phyloP scores from a whole-genome alignment of 2,329 filamentous ascomycete genomes.

The Macroventuria anomochaeta region DNA sequence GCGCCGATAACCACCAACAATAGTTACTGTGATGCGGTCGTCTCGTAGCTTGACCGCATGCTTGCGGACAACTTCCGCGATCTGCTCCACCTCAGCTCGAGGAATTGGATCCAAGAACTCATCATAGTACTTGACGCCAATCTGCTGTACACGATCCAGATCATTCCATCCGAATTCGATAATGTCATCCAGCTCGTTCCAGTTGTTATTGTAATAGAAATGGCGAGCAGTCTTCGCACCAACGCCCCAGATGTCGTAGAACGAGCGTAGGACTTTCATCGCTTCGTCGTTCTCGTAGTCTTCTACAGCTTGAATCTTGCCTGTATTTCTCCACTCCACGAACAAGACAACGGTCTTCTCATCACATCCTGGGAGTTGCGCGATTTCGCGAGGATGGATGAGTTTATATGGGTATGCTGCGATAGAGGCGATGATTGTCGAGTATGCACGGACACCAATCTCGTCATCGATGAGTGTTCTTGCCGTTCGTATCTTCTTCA shows the following conservation, averaged over 20 bases:
- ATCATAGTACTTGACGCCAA: constrained; percentile 91
- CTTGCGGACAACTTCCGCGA: constrained; percentile 66
- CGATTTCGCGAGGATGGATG: constrained; percentile 52
- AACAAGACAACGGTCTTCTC: constrained; percentile 79
- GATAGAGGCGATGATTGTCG: constrained; percentile 81
- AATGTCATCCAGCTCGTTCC: constrained; percentile 85
- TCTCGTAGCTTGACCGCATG: constrained; percentile 71
- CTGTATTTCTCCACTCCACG: constrained; percentile 72
- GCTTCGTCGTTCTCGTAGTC: constrained; percentile 69
- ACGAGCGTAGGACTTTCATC: constrained; percentile 69
- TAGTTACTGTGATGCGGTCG: constrained; percentile 61
- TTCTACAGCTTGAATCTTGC: constrained; percentile 67
- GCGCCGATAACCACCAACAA: constrained; percentile 82
- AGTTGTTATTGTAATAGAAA: constrained; percentile 78
- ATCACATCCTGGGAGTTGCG: constrained; percentile 77
- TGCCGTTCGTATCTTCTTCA: constrained; percentile 75
- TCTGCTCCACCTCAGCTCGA: constrained; percentile 73
- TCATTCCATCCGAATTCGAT: constrained; percentile 80
- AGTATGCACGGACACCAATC: constrained; percentile 85
- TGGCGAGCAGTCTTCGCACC: constrained; percentile 79
- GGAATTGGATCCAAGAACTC: constrained; percentile 78
- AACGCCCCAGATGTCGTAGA: constrained; percentile 92
- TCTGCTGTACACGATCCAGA: constrained; percentile 83
- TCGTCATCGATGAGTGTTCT: constrained; percentile 76
- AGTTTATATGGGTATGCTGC: constrained; percentile 76